Conservation (phyloP, 441 rosid species). For the Capsella rubella region DNA sequence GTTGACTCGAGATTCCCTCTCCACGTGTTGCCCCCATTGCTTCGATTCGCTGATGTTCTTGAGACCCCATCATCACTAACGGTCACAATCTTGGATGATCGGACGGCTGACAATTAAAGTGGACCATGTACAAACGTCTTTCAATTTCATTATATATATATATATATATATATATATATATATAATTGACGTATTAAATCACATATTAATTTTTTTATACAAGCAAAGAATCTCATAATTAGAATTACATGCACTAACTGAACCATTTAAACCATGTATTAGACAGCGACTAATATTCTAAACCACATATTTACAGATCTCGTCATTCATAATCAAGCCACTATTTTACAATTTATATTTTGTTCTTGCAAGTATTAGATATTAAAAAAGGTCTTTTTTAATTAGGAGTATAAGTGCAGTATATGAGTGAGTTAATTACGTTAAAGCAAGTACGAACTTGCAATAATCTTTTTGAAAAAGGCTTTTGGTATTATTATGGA, state of each 20-base stretch:
- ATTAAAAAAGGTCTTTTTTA: no score
- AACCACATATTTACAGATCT: constrained; percentile 27
- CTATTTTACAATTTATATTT: constrained; percentile 1
- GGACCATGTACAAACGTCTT: constrained; percentile 26
- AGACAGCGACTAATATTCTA: constrained; percentile 41
- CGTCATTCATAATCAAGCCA: constrained; percentile 11
- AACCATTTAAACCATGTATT: constrained; percentile 34
- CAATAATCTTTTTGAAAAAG: no score
- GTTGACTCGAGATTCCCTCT: constrained; percentile 39
- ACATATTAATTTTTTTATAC: constrained; percentile 6
- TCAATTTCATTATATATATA: neutral
- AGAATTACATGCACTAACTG: constrained; percentile 31
- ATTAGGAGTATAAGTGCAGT: neutral
- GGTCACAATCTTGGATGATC: constrained; percentile 32
- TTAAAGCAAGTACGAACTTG: no score
- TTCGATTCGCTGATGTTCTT: constrained; percentile 33
- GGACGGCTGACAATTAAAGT: constrained; percentile 39
- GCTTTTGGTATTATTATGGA: no score
- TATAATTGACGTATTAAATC: constrained; percentile 33
- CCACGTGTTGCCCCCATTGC: constrained; percentile 45
- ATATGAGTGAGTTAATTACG: no score
- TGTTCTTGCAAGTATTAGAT: constrained; percentile 17
- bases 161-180: constrained; percentile 5
- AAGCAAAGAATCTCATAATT: constrained; percentile 35
- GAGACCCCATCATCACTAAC: constrained; percentile 20